Conservation (phyloP, 2,329 filamentous ascomycete genomes). For the Aspergillus sp. region DNA sequence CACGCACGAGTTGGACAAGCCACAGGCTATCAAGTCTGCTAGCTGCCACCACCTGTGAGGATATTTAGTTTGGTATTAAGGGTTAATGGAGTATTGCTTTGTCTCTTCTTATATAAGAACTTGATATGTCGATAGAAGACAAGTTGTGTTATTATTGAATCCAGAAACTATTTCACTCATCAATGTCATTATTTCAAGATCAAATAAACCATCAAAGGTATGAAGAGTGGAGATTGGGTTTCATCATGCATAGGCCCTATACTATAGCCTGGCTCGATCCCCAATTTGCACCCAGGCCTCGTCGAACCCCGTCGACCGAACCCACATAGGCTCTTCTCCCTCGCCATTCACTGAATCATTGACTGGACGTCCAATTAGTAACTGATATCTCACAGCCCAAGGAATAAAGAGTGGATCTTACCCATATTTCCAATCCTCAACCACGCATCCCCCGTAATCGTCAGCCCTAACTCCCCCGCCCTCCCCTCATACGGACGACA, state of each 20-base stretch:
- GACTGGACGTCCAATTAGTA: conserved; percentile 21
- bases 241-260: too few relatives aligned
- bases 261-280: not conserved
- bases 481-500: conserved; percentile 36
- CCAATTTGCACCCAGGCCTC: conserved; percentile 39
- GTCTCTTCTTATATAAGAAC: too few relatives aligned
- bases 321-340: conserved; percentile 30
- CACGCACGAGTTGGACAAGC: not conserved
- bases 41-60: too few relatives aligned
- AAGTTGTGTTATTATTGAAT: too few relatives aligned
- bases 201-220: too few relatives aligned
- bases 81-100: too few relatives aligned
- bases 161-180: too few relatives aligned
- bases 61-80: too few relatives aligned
- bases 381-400: not conserved
- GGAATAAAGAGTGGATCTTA: conserved; percentile 18
- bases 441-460: conserved; percentile 46
- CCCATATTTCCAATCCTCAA: conserved; percentile 47
- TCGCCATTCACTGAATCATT: conserved; percentile 37
- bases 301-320: conserved; percentile 43
- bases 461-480: conserved; percentile 28
- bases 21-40: not conserved
- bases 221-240: not conserved
- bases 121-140: too few relatives aligned
- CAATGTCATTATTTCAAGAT: too few relatives aligned